Percentiles rank a stretch among this genome's conserved stretches.
Conservation (phyloP, 2,329 filamentous ascomycete species). For the Cordyceps militaris region DNA sequence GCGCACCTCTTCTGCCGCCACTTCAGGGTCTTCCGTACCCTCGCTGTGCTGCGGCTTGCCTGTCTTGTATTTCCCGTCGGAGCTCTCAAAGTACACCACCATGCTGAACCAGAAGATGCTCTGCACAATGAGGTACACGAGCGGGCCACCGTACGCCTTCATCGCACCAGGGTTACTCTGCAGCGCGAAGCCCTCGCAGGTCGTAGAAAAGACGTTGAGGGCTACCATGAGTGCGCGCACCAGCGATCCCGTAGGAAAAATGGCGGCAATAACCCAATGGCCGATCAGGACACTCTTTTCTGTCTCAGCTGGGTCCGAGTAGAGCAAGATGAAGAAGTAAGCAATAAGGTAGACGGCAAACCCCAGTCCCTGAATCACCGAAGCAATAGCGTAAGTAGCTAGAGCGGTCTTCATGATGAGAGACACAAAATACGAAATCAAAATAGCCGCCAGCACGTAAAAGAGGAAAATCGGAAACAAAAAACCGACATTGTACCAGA, state of each 20-base stretch:
- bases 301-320: constrained; percentile 59
- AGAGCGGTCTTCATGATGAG: constrained; percentile 67
- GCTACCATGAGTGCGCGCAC: constrained; percentile 63
- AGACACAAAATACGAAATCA: constrained; percentile 70
- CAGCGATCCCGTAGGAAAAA: constrained; percentile 68
- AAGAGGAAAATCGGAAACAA: constrained; percentile 69
- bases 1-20: constrained; percentile 20
- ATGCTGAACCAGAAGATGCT: constrained; percentile 58
- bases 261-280: constrained; percentile 62
- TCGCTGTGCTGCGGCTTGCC: constrained; percentile 16
- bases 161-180: constrained; percentile 62
- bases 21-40: constrained; percentile 21
- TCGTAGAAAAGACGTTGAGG: constrained; percentile 70
- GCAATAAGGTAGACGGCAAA: constrained; percentile 62
- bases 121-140: constrained; percentile 69
- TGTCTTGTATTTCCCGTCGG: constrained; percentile 25
- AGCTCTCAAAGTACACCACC: constrained; percentile 70
- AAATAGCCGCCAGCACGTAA: constrained; percentile 64
- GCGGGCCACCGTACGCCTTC: constrained; percentile 68
- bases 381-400: constrained; percentile 70
- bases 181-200: constrained; percentile 56
- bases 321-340: constrained; percentile 64
- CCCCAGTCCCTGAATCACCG: constrained; percentile 62
- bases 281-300: constrained; percentile 60
- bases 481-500: constrained; percentile 70